Evolutionary conservation across 2,329 filamentous ascomycete genomes (phyloP).

Genomic region (Diplodia seriata): DNA sequence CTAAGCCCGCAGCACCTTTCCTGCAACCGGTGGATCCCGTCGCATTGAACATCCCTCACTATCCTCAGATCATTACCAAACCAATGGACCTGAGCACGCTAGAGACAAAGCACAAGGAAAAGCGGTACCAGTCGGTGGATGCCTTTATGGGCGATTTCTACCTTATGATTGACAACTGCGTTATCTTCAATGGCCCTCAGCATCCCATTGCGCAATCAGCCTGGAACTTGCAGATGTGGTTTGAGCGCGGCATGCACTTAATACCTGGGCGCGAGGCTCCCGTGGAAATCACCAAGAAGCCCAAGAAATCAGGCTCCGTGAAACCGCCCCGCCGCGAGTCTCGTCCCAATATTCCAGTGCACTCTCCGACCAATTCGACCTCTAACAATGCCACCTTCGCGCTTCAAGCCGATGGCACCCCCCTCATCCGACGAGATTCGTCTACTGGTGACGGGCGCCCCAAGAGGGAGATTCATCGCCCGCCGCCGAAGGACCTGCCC

Average conservation of each 20-base stretch:
- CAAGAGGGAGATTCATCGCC: conserved; percentile 91
- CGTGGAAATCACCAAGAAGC: conserved; percentile 63
- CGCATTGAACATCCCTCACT: conserved; percentile 76
- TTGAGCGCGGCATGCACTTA: conserved; percentile 66
- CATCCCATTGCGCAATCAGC: conserved; percentile 77
- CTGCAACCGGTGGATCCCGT: conserved; percentile 77
- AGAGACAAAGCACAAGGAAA: conserved; percentile 77
- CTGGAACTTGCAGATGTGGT: conserved; percentile 65
- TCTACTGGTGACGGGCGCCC: conserved; percentile 80
- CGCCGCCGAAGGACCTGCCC: conserved; percentile 88
- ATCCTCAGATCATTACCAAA: conserved; percentile 73
- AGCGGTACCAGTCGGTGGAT: conserved; percentile 72
- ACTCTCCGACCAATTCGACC: conserved; percentile 50
- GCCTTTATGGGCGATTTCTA: conserved; percentile 77
- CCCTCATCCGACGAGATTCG: conserved; percentile 85
- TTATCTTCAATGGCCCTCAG: conserved; percentile 79
- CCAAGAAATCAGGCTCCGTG: conserved; percentile 46
- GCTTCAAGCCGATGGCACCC: conserved; percentile 76
- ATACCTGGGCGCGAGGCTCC: conserved; percentile 67
- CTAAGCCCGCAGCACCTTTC: conserved; percentile 79
- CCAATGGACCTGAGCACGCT: conserved; percentile 88
- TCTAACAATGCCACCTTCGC: conserved; percentile 68
- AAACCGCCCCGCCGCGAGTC: conserved; percentile 57
- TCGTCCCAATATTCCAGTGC: conserved; percentile 50
- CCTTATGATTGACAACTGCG: conserved; percentile 79